Base-by-base conservation (phyloP, 257 asterid species). In the Primulina eburnea region DNA sequence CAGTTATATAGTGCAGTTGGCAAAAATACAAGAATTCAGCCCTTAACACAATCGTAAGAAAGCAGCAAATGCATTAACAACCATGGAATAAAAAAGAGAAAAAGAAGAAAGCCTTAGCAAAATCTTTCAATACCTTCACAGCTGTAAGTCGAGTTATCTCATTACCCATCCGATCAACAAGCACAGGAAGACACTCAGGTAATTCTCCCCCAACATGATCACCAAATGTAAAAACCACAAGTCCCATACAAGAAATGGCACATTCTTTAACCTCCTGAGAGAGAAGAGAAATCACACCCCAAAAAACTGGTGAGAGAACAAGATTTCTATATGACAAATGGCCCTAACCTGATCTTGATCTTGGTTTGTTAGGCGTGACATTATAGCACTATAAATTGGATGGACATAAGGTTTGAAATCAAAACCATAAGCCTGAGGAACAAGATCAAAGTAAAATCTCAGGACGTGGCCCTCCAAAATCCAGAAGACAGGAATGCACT, bases 221-320 rank as follows among this genome's bases (percentile, higher is more conserved):
- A 59, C 99, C 99, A 78, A 94, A 94, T 38, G 95, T 89, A 57
- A 97, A 94, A 73, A 91, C 95, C 71, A 83, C 97, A 70, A 89
- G 96, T 69, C 99, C 99, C 97, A 94, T 91, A 86, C 99, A 94
- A 81, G 95, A 86, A 77, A 94, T 91, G 64, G 99, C 98, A 75
- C 98, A 89, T 86, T 94, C 99, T 81, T 94, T 94, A 74, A 94
- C 99, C 86, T 94, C 99, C 99, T 93, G 92, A 14, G 69, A 80
- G 65, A 32, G 63, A 32, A 32, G 67, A 71, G 68, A 43, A 66
- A 33, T 79, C 71, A 47, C 76, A 70, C 63, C 7, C 18, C n/a
- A 78, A 53, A 69, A 57, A 70, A 57, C 20, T 34, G 56, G 60
- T 57, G 64, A 62, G 64, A 69, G 68, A 63, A 70, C 33, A 65